Base-by-base conservation (phyloP, 2,329 filamentous ascomycete genomes). In the Phialemoniopsis sp. region DNA sequence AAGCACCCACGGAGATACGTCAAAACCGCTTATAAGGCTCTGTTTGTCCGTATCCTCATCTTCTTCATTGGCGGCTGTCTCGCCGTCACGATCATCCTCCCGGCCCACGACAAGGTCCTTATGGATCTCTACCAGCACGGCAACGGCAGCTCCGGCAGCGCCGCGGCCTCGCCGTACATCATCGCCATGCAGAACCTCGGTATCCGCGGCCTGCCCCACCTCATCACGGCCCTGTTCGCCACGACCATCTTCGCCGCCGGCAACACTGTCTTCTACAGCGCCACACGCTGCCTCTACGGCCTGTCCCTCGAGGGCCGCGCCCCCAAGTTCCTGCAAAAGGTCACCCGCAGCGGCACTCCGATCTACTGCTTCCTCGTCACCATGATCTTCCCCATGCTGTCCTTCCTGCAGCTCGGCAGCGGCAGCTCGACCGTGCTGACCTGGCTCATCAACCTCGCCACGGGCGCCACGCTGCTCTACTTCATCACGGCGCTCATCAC, bases 41-140 rank as follows among this genome's bases (percentile, higher is more conserved):
- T 85, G 4, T 82, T 84, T 59, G 82, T 79, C 57, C 76, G 82
- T 19, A 66, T 86, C 37, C 79, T 73, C 2, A 53, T 73, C 2
- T 86, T 87, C 61, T 87, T 85, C 60, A 71, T 85, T 16, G 70
- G 83, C 6, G 78, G 80, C 6, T 77, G 78, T 5, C 65, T 88
- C 3, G 73, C 70, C 38, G 72, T 85, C 15, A 80, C 79, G 4
- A 76, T 85, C 40, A 56, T 83, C 43, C 69, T 85, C 38, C 68
- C 82, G 3, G 78, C 76, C 55, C 72, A 82, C 42, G 76, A 82
- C 47, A 45, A 63, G 1, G 72, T 70, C 15, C 62, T 84, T 44
- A 63, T 52, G 13, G 72, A 73, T 1, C 77, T 78, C 44, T 58
- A 68, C 4, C 63, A 67, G 7, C 71, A 69, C 36, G 66, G 71